phyloP scores from a whole-genome alignment of 192 early-diverging fungal genomes.

The Bifiguratus adelaidae region DNA sequence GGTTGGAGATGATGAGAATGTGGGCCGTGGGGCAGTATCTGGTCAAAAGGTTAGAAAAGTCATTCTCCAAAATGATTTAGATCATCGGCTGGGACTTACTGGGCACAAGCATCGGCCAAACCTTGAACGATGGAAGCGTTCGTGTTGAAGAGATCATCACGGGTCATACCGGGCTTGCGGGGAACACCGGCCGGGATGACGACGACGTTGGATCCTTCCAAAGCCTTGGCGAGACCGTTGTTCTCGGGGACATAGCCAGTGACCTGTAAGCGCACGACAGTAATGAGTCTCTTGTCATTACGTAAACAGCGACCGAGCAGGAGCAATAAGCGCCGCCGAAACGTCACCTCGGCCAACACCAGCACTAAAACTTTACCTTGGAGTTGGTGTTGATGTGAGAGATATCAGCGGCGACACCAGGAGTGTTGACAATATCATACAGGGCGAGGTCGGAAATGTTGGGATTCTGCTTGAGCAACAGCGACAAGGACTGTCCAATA shows the following conservation, averaged over 20 bases:
- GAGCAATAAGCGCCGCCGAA: neutral
- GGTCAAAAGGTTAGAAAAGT: neutral
- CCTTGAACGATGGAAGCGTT: conserved; percentile 83
- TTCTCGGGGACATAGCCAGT: conserved; percentile 30
- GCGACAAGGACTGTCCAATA: conserved; percentile 95
- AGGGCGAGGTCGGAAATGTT: conserved; percentile 77
- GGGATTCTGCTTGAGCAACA: conserved; percentile 88
- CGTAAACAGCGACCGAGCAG: neutral
- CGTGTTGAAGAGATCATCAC: conserved; percentile 98
- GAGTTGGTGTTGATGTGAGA: conserved; percentile 19
- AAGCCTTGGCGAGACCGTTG: conserved; percentile 31
- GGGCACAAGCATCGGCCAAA: conserved; percentile 71
- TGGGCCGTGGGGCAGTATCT: conserved; percentile 68
- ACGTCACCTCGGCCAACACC: too few relatives aligned
- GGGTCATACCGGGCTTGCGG: conserved; percentile 98
- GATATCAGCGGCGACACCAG: conserved; percentile 94
- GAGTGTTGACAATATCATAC: conserved; percentile 94
- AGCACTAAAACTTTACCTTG: conserved; percentile 6
- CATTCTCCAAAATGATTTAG: neutral
- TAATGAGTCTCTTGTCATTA: neutral
- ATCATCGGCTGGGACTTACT: conserved; percentile 5
- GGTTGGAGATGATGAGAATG: conserved; percentile 87
- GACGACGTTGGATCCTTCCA: conserved; percentile 49
- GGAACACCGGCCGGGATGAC: conserved; percentile 98
- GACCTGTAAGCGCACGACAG: conserved; percentile 14